Conservation (phyloP, 2,329 filamentous ascomycete genomes). For the Westerdykella ornata region DNA sequence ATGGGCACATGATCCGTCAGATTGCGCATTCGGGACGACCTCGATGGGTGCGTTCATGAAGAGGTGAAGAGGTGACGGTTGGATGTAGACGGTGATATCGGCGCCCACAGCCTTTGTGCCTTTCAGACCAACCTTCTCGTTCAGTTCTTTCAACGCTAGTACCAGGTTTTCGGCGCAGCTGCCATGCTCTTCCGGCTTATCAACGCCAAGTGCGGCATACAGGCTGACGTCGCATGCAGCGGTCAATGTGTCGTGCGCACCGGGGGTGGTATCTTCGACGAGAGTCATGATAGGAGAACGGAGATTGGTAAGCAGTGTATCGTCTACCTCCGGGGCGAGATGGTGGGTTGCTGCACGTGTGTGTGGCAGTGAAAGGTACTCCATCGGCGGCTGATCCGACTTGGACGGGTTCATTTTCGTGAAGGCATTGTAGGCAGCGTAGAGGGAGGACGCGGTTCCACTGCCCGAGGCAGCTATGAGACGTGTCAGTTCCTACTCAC, state of each 20-base stretch:
- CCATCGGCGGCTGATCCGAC: constrained; percentile 37
- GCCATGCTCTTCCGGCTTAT: constrained; percentile 43
- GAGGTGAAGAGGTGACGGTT: constrained; percentile 43
- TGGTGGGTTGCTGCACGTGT: constrained; percentile 39
- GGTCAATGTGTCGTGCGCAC: constrained; percentile 44
- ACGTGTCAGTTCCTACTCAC: neutral
- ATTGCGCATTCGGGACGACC: constrained; percentile 8
- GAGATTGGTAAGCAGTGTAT: constrained; percentile 42
- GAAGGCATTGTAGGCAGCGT: constrained; percentile 46
- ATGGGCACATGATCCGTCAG: constrained; percentile 20
- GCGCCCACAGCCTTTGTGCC: constrained; percentile 43
- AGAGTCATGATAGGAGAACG: constrained; percentile 43
- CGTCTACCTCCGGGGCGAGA: constrained; percentile 38
- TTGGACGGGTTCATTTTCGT: constrained; percentile 30
- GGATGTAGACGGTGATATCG: constrained; percentile 44
- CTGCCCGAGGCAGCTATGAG: constrained; percentile 41
- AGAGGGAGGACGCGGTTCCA: constrained; percentile 43
- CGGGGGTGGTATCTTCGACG: constrained; percentile 41
- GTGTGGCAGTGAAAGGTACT: constrained; percentile 44
- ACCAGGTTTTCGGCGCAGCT: constrained; percentile 46
- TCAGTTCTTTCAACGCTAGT: constrained; percentile 44
- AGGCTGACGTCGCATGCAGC: constrained; percentile 43
- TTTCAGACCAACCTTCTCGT: constrained; percentile 42
- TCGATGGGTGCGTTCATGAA: constrained; percentile 35
- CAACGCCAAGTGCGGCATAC: constrained; percentile 39